These are phyloP conservation scores for Boechera divaricarpa DNA, from an alignment of 345 rosid genomes.

Conservation along the genomic window DNA sequence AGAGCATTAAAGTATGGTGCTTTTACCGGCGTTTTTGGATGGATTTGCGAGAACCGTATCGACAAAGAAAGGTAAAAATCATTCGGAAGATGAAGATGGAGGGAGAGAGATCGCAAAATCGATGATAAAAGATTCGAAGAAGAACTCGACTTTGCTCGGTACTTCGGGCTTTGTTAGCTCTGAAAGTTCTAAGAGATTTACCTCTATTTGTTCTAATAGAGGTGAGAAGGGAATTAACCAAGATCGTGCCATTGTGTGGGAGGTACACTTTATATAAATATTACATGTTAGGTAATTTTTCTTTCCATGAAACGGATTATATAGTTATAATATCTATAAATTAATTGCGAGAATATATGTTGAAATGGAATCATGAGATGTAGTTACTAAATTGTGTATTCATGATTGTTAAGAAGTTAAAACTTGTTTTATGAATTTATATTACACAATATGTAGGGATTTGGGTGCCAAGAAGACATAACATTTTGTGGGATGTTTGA, in stretches of 20 bases:
- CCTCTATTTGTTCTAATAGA: conserved; percentile 75
- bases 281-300: conserved; percentile 30
- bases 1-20: conserved; percentile 49
- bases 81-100: conserved; percentile 43
- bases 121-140: conserved; percentile 71
- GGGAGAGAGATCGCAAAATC: conserved; percentile 71
- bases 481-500: conserved; percentile 85
- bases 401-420: background rate
- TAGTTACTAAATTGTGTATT: background rate
- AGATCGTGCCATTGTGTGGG: conserved; percentile 82
- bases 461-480: conserved; percentile 89
- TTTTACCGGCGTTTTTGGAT: conserved; percentile 64
- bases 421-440: background rate
- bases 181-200: conserved; percentile 53
- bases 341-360: background rate
- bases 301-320: conserved; percentile 11
- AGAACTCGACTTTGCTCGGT: conserved; percentile 63
- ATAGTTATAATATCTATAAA: conserved; percentile 10
- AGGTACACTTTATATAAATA: conserved; percentile 52
- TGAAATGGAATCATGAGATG: conserved; percentile 10
- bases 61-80: conserved; percentile 57
- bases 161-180: conserved; percentile 63
- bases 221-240: conserved; percentile 87
- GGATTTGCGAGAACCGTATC: conserved; percentile 69
- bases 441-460: conserved; percentile 55